These are phyloP conservation scores for Ceratobasidium sp. DNA, from an alignment of 1,284 basidiomycete species.

Conservation along the genomic window DNA sequence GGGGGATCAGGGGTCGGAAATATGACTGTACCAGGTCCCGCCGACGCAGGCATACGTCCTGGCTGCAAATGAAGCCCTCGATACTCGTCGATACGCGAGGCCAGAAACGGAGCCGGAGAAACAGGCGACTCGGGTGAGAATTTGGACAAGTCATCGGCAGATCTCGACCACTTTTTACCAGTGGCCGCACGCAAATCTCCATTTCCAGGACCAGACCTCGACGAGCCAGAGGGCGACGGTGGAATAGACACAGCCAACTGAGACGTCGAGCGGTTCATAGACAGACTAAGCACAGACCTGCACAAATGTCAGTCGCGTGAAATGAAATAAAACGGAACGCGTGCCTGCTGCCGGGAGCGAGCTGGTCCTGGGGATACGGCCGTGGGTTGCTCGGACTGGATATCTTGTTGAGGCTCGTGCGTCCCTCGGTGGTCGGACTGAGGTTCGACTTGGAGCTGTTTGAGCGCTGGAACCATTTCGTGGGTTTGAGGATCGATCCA, in stretches of 20 bases:
- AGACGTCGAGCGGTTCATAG: constrained; percentile 46
- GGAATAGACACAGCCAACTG: constrained; percentile 28
- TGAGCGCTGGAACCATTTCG: constrained; percentile 56
- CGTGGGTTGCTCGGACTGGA: constrained; percentile 80
- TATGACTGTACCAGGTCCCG: constrained; percentile 22
- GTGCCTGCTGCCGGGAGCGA: constrained; percentile 7
- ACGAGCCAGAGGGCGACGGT: constrained; percentile 15
- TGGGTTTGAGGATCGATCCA: constrained; percentile 55
- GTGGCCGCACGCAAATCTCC: constrained; percentile 69
- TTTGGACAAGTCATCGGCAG: constrained; percentile 73
- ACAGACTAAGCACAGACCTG: constrained; percentile 73
- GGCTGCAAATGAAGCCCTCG: constrained; percentile 51
- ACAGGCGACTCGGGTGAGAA: constrained; percentile 47
- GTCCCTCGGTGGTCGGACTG: constrained; percentile 8
- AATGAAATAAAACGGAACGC: not conserved
- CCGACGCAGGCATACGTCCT: constrained; percentile 10
- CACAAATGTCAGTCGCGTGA: constrained; percentile 38
- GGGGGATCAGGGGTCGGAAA: constrained; percentile 8
- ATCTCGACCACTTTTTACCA: constrained; percentile 74
- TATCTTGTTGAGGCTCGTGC: constrained; percentile 62
- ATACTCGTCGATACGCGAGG: constrained; percentile 32
- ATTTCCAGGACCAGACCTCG: constrained; percentile 52
- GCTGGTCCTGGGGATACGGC: constrained; percentile 48
- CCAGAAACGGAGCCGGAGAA: constrained; percentile 39
- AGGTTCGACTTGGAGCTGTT: constrained; percentile 20